phyloP scores from a whole-genome alignment of 768 basidiomycete genomes.

The Mycena haematopus region DNA sequence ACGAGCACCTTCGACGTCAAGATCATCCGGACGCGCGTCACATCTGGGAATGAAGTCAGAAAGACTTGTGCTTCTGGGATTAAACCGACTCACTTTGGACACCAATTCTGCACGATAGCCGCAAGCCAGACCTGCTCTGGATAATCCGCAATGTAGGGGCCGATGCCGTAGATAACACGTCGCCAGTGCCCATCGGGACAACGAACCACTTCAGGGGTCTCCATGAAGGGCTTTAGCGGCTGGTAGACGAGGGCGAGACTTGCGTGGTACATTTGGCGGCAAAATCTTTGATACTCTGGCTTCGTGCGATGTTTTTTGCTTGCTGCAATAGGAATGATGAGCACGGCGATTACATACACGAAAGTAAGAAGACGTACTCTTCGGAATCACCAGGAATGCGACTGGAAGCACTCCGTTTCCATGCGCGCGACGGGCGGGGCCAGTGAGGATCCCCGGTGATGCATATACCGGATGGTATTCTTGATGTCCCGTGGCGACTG shows the following conservation, averaged over 20 bases:
- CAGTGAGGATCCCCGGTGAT: neutral
- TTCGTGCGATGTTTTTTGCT: constrained; percentile 9
- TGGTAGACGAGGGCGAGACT: constrained; percentile 31
- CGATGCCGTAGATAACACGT: constrained; percentile 35
- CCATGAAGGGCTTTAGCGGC: constrained; percentile 32
- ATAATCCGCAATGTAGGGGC: constrained; percentile 40
- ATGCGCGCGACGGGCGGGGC: neutral
- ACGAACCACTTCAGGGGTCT: constrained; percentile 26
- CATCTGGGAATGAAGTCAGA: neutral
- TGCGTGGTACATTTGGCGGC: constrained; percentile 26
- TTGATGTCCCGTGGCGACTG: constrained; percentile 1
- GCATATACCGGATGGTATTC: neutral
- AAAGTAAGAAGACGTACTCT: neutral
- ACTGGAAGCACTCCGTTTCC: neutral
- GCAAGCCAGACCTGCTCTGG: constrained; percentile 37
- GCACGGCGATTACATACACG: neutral
- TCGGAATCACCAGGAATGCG: neutral
- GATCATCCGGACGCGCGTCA: constrained; percentile 5
- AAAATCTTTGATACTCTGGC: constrained; percentile 22
- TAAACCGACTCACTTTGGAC: constrained; percentile 22
- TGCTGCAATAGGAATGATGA: neutral
- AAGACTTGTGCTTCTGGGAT: neutral
- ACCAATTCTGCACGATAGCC: constrained; percentile 37
- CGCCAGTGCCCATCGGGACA: constrained; percentile 38
- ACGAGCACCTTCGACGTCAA: constrained; percentile 12